phyloP scores from a whole-genome alignment of 192 early-diverging fungal species.

The Nowakowskiella sp. region DNA sequence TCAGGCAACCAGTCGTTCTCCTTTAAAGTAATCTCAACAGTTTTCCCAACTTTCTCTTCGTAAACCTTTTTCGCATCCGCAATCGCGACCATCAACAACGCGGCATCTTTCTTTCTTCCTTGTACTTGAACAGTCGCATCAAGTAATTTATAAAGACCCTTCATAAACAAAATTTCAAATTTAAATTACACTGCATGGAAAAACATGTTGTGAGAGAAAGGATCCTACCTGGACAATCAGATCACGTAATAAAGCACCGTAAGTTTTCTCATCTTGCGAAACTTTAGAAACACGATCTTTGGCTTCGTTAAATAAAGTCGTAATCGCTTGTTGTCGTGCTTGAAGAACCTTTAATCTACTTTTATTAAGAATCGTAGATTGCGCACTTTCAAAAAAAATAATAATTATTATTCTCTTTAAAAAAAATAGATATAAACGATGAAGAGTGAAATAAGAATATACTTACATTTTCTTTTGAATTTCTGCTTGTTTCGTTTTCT shows the following conservation, averaged over 20 bases:
- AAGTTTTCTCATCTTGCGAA: slow-evolving; percentile 48
- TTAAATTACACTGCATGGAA: not conserved
- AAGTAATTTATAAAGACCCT: slow-evolving; percentile 81
- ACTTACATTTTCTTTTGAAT: slow-evolving; percentile 86
- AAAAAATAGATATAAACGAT: not conserved
- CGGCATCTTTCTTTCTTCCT: slow-evolving; percentile 64
- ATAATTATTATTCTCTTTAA: not conserved
- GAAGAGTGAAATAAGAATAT: too few relatives aligned
- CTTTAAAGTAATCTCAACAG: slow-evolving; percentile 46
- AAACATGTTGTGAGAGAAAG: not conserved
- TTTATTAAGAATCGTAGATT: slow-evolving; percentile 96
- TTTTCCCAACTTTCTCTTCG: slow-evolving; percentile 40
- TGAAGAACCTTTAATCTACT: slow-evolving; percentile 81
- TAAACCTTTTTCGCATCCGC: slow-evolving; percentile 43
- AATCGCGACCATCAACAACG: slow-evolving; percentile 49
- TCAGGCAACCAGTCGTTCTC: slow-evolving; percentile 61
- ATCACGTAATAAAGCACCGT: slow-evolving; percentile 58
- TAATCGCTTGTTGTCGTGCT: slow-evolving; percentile 78
- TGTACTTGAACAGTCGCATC: slow-evolving; percentile 64
- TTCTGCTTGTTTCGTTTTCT: slow-evolving; percentile 96
- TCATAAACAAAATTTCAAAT: not conserved
- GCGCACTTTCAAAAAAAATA: slow-evolving; percentile 47
- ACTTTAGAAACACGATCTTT: slow-evolving; percentile 50
- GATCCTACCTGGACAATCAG: slow-evolving; percentile 63
- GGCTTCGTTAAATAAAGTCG: slow-evolving; percentile 72